Evolutionary conservation across 257 asterid genomes (phyloP).

Genomic region (Solanum sitiens): DNA sequence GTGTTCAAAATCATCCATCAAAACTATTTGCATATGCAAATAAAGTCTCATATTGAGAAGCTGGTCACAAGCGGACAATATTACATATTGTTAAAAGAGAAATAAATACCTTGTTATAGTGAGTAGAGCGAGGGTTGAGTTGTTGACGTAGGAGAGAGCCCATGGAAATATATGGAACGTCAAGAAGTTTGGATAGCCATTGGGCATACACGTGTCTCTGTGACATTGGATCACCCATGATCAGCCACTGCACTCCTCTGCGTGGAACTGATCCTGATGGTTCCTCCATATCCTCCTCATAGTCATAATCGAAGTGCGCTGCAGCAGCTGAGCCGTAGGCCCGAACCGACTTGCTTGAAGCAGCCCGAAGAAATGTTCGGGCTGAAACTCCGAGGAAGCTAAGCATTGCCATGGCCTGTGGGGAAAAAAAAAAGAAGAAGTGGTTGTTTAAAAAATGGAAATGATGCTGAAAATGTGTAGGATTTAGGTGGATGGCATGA

Average conservation of each 20-base stretch:
- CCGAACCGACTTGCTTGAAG: conserved; percentile 8
- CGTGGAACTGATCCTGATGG: conserved; percentile 45
- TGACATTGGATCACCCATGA: conserved; percentile 78
- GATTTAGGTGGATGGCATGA: neutral
- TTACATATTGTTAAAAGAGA: neutral
- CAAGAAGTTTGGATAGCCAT: conserved; percentile 66
- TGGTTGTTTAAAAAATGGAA: neutral
- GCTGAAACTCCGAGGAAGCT: conserved; percentile 42
- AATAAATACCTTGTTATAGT: conserved; percentile 46
- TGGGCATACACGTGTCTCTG: conserved; percentile 72
- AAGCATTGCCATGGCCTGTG: conserved; percentile 44
- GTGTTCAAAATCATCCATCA: neutral
- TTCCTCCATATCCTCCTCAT: conserved; percentile 31
- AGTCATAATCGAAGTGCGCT: conserved; percentile 35
- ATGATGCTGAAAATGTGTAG: conserved; percentile 4
- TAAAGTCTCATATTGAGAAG: too few species aligned
- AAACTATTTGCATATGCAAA: too few species aligned
- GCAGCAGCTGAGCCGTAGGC: conserved; percentile 66
- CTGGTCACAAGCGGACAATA: too few species aligned
- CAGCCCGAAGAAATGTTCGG: conserved; percentile 13
- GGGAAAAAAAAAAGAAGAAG: neutral
- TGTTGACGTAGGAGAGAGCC: conserved; percentile 80
- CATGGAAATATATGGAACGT: conserved; percentile 87
- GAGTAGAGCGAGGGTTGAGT: conserved; percentile 66
- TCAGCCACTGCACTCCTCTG: conserved; percentile 89